Conservation (phyloP, 441 rosid genomes). For the Erodium texanum region DNA sequence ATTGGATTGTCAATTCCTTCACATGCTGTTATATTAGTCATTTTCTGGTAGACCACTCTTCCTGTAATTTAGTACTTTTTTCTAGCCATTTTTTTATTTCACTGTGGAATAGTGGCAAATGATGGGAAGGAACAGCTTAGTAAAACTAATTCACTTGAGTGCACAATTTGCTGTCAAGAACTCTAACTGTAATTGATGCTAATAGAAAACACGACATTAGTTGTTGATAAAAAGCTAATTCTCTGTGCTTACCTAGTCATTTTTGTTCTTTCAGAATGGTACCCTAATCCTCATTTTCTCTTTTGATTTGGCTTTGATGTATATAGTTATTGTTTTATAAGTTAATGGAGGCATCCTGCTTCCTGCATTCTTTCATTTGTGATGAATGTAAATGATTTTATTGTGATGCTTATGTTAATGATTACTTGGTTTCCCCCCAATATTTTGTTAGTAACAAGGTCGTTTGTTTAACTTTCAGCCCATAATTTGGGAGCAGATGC, state of each 20-base stretch:
- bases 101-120: not conserved
- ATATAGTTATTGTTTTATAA: not conserved
- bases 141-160: not conserved
- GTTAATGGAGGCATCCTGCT: not conserved
- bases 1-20: not conserved
- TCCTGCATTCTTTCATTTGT: constrained; percentile 3
- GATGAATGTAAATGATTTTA: not conserved
- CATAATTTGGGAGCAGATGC: constrained; percentile 89
- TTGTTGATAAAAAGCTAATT: not conserved
- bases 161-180: not conserved
- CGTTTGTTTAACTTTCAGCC: constrained; percentile 38
- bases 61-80: no score
- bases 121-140: not conserved
- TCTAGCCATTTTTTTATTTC: not conserved
- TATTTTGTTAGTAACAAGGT: not conserved
- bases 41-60: not conserved
- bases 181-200: not conserved
- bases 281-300: not conserved
- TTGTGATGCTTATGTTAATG: constrained; percentile 7
- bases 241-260: not conserved
- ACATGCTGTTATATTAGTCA: not conserved
- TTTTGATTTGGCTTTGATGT: not conserved
- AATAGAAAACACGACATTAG: not conserved
- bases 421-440: not conserved
- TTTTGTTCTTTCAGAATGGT: not conserved